Conservation (phyloP, 2,329 filamentous ascomycete genomes). For the Lojkania enalia region DNA sequence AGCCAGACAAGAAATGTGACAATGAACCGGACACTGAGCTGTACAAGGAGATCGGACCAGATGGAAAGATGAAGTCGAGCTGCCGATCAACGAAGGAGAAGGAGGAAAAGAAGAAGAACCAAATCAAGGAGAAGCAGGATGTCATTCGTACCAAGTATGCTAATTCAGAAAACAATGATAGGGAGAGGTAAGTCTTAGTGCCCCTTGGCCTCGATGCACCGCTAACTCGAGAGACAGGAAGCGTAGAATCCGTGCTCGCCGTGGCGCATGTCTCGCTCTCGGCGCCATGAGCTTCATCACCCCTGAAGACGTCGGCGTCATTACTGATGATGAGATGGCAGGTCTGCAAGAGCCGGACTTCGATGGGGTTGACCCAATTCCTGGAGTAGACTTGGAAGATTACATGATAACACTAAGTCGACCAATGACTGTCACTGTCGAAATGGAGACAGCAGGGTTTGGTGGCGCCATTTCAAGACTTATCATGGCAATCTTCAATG, state of each 20-base stretch:
- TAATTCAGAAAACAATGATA: not conserved
- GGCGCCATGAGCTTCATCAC: conserved; percentile 8
- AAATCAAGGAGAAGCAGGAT: not conserved
- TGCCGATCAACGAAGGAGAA: conserved; percentile 8
- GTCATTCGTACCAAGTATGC: not conserved
- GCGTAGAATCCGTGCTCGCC: conserved; percentile 5
- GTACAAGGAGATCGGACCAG: conserved; percentile 2
- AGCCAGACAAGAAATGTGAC: conserved; percentile 8
- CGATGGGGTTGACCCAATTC: conserved; percentile 5
- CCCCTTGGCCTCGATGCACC: not conserved
- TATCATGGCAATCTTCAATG: not conserved
- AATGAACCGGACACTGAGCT: not conserved
- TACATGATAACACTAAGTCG: conserved; percentile 5
- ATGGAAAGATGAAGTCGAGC: conserved; percentile 7
- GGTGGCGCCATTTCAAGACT: not conserved
- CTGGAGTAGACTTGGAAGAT: conserved; percentile 6
- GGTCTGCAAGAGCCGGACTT: conserved; percentile 7
- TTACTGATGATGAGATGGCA: conserved; percentile 3
- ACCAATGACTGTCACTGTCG: not conserved
- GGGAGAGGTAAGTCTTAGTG: not conserved
- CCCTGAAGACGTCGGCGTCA: not conserved
- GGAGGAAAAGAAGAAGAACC: conserved; percentile 2
- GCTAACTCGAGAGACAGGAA: not conserved
- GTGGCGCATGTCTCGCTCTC: conserved; percentile 10
- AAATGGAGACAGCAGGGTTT: not conserved